phyloP scores from a whole-genome alignment of 2,329 filamentous ascomycete genomes.

The Monosporascus ibericus region DNA sequence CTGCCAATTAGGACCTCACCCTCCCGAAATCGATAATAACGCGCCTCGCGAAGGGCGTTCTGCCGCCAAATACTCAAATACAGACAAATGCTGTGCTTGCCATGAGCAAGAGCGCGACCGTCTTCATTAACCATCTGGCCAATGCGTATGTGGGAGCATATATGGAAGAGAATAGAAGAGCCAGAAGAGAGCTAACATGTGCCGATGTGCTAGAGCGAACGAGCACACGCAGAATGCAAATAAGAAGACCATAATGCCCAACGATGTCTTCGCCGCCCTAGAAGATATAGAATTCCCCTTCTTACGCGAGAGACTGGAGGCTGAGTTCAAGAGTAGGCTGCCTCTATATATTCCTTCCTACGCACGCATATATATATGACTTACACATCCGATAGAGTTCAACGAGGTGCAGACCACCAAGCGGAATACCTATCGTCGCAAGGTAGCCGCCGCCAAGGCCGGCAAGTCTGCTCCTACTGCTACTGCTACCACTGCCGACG shows the following conservation, averaged over 20 bases:
- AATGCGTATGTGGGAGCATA: constrained; percentile 52
- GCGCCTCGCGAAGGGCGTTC: constrained; percentile 70
- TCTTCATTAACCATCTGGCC: constrained; percentile 77
- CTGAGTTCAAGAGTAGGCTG: constrained; percentile 65
- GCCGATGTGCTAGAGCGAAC: constrained; percentile 52
- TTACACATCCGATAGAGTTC: constrained; percentile 47
- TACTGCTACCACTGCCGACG: neutral
- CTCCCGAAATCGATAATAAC: constrained; percentile 79
- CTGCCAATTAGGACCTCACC: constrained; percentile 54
- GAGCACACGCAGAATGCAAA: constrained; percentile 59
- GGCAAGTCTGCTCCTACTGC: constrained; percentile 18
- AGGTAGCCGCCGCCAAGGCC: constrained; percentile 60
- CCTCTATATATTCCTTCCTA: neutral
- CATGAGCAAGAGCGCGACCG: constrained; percentile 73
- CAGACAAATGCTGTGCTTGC: constrained; percentile 76
- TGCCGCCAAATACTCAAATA: constrained; percentile 76
- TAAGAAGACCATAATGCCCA: constrained; percentile 73
- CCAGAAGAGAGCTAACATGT: too few relatives aligned
- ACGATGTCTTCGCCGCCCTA: constrained; percentile 70
- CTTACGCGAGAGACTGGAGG: constrained; percentile 60
- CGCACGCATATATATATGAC: neutral
- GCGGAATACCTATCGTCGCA: constrained; percentile 65
- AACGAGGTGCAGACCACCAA: constrained; percentile 68
- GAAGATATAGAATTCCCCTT: constrained; percentile 76
- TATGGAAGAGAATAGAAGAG: neutral